phyloP scores from a whole-genome alignment of 176 grass and related monocot species.

The Melocanna baccifera region DNA sequence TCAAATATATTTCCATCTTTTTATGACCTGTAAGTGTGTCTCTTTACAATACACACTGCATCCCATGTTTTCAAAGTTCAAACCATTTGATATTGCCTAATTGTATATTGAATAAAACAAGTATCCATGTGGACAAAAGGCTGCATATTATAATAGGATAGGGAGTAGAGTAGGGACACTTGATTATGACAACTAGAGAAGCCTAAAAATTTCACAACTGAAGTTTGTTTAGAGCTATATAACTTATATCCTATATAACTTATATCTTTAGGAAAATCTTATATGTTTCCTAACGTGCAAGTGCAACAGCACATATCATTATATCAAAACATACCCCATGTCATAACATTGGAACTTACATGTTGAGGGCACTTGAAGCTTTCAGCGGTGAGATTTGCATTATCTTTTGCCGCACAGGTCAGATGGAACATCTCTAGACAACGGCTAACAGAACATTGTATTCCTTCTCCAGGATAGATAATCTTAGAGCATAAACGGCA shows the following conservation, averaged over 20 bases:
- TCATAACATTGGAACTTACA: constrained; percentile 49
- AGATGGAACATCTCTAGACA: constrained; percentile 60
- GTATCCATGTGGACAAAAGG: constrained; percentile 3
- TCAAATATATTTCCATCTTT: not conserved
- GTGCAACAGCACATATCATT: not conserved
- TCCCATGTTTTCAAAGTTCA: not conserved
- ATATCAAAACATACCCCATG: constrained; percentile 4
- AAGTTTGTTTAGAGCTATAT: constrained; percentile 4
- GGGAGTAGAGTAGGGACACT: not conserved
- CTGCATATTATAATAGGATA: not conserved
- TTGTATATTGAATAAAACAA: constrained; percentile 10
- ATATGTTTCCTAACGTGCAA: not conserved
- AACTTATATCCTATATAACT: constrained; percentile 10
- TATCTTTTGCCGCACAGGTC: constrained; percentile 46
- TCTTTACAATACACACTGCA: not conserved
- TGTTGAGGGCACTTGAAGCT: constrained; percentile 77
- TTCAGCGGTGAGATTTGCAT: constrained; percentile 35
- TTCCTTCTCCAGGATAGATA: constrained; percentile 63
- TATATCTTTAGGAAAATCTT: constrained; percentile 23
- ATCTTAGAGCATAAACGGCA: constrained; percentile 60
- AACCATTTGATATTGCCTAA: not conserved
- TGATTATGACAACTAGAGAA: not conserved
- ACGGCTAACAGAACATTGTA: constrained; percentile 54
- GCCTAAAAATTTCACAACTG: not conserved
- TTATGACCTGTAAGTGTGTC: not conserved